phyloP scores from a whole-genome alignment of 2,329 filamentous ascomycete genomes.

The Pyrenochaeta sp. region DNA sequence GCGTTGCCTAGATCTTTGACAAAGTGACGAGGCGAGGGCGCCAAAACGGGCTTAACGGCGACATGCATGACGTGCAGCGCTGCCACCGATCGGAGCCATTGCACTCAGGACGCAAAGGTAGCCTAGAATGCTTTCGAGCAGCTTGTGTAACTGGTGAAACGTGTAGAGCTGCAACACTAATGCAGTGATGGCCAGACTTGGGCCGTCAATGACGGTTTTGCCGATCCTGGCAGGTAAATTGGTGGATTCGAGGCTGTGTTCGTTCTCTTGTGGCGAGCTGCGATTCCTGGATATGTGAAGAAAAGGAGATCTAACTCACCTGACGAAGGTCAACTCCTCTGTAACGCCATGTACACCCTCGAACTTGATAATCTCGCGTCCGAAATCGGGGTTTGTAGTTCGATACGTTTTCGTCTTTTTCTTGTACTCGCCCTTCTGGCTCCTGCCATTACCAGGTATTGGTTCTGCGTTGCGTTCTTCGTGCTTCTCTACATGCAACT shows the following conservation, averaged over 20 bases:
- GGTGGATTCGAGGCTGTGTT: neutral
- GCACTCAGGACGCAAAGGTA: neutral
- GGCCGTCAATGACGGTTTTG: neutral
- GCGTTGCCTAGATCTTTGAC: conserved; percentile 1
- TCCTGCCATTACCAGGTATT: conserved; percentile 58
- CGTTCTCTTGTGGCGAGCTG: conserved; percentile 3
- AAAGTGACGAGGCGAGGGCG: conserved; percentile 19
- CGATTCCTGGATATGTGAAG: conserved; percentile 2
- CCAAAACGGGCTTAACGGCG: conserved; percentile 18
- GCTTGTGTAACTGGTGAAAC: neutral
- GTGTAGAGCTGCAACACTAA: neutral
- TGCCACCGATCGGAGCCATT: conserved; percentile 19
- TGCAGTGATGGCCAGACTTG: neutral
- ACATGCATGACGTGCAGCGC: conserved; percentile 19
- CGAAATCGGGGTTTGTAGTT: conserved; percentile 56
- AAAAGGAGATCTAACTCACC: conserved; percentile 47
- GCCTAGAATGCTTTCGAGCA: neutral
- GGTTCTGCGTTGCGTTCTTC: conserved; percentile 56
- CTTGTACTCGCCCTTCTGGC: conserved; percentile 63
- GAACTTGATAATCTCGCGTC: conserved; percentile 56
- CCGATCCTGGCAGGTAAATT: neutral
- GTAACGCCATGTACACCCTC: conserved; percentile 53
- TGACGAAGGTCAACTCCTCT: conserved; percentile 58
- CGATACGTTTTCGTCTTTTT: conserved; percentile 56
- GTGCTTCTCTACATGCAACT: conserved; percentile 80